Base-by-base conservation (phyloP, 2,329 filamentous ascomycete species). In the Ceratocystis cubensis region DNA sequence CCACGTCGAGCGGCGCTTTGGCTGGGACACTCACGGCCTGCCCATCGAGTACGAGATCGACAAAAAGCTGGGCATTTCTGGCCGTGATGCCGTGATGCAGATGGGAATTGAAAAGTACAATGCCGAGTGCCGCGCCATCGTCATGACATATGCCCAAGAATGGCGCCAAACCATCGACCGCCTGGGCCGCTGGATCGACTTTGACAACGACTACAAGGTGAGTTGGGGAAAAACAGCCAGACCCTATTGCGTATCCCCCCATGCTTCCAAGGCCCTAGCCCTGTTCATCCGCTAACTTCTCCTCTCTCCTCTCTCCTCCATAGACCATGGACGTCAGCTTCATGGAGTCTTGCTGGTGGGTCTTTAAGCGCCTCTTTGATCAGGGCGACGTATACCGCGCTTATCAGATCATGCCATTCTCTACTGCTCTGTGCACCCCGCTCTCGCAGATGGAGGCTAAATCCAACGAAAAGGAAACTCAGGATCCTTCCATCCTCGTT, bases 31-130 rank as follows among this genome's bases (percentile, higher is more conserved):
- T 1, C 90, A 95, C 74, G 90, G 90, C 69, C 81, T 95, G 68
- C 90, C 90, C 15, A 91, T 95, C 71, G 91, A 95, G 78, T 88
- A 93, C 75, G 91, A 95, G 77, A 95, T 95, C 72, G 91, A 95
- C 80, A 95, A 95, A 81, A 89, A 90, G 77, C 81, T 93, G 69
- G 88, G 88, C 46, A 89, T 94, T 74, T 87, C 87, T 70, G 88
- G 88, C 65, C 86, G 87, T 72, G 87, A 91, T 70, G 89, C 89
- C 6, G 90, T 96, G 50, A 82, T 87, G 77, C 81, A 92, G 76
- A 81, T 94, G 71, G 91, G 91, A 63, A 84, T 95, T 69, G 87
- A 82, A 69, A 87, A 87, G 72, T 96, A 95, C 78, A 96, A 95
- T 75, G 85, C 82, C 68, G 88, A 94, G 77, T 96, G 91, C 76